Conservation (phyloP, 106 monocot genomes). For the Dendrobium huoshanense region DNA sequence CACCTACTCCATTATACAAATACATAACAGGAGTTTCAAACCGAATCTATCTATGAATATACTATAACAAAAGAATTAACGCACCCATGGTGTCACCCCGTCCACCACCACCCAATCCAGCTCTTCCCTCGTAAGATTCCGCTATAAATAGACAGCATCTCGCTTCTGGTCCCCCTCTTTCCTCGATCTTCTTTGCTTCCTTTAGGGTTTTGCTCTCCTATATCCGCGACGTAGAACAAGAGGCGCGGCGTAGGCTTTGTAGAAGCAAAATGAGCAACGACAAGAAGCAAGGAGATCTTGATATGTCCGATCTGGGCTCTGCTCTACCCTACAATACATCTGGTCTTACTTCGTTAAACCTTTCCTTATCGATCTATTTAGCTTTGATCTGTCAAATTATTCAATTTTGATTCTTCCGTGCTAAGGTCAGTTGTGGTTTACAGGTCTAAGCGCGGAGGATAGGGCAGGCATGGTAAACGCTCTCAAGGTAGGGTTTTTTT, state of each 20-base stretch:
- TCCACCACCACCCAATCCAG: too few relatives aligned
- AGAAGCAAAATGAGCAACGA: constrained; percentile 13
- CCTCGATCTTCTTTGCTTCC: not conserved
- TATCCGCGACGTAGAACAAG: not conserved
- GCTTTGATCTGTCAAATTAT: not conserved
- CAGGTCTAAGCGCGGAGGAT: constrained; percentile 29
- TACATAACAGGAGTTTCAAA: too few relatives aligned
- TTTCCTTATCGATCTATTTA: not conserved
- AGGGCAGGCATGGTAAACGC: constrained; percentile 18
- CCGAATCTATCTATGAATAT: too few relatives aligned
- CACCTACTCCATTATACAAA: too few relatives aligned
- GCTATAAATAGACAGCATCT: constrained; percentile 6
- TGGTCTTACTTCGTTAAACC: not conserved
- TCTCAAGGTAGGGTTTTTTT: constrained; percentile 16
- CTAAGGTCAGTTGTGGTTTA: not conserved
- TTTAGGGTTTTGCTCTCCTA: constrained; percentile 7
- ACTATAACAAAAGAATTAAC: too few relatives aligned
- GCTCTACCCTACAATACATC: constrained; percentile 4
- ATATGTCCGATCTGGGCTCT: constrained; percentile 18
- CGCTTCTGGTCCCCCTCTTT: not conserved
- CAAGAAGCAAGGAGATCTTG: constrained; percentile 15
- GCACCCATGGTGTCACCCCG: too few relatives aligned
- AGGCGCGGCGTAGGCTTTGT: not conserved
- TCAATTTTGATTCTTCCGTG: not conserved
- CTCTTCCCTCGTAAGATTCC: not conserved